Percentiles rank a stretch among this genome's conserved stretches.
These are phyloP conservation scores for Dothistroma septosporum DNA, from an alignment of 2,329 filamentous ascomycete species.

Conservation along the genomic window DNA sequence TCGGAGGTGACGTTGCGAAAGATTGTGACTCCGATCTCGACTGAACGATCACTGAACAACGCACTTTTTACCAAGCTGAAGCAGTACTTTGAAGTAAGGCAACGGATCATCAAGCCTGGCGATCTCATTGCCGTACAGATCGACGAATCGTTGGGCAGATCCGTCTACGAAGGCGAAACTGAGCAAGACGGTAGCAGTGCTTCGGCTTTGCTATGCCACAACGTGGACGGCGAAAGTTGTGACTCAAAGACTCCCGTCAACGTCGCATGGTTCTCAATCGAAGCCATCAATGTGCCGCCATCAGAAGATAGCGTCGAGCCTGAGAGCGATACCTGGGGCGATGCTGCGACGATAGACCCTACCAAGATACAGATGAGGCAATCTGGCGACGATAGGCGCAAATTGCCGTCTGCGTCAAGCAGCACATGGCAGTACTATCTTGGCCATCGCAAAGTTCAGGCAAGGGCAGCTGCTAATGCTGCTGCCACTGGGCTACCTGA, in stretches of 20 bases:
- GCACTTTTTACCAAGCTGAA: conserved; percentile 84
- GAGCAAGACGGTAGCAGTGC: conserved; percentile 63
- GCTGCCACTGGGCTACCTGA: conserved; percentile 30
- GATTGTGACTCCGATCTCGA: conserved; percentile 81
- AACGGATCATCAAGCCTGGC: conserved; percentile 76
- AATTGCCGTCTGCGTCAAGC: conserved; percentile 68
- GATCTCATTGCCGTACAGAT: conserved; percentile 87
- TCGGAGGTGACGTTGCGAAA: conserved; percentile 84
- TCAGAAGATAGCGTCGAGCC: conserved; percentile 53
- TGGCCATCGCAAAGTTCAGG: conserved; percentile 64
- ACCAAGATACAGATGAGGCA: conserved; percentile 85
- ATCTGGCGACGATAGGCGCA: conserved; percentile 79
- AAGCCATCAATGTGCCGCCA: conserved; percentile 58
- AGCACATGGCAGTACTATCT: conserved; percentile 90
- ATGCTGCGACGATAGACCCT: conserved; percentile 79
- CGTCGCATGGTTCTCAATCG: conserved; percentile 91
- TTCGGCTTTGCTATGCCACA: conserved; percentile 41
- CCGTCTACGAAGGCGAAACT: conserved; percentile 66
- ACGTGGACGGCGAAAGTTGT: conserved; percentile 46
- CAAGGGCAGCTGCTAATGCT: conserved; percentile 44
- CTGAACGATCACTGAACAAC: conserved; percentile 78
- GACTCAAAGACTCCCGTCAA: conserved; percentile 19
- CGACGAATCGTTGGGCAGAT: conserved; percentile 77
- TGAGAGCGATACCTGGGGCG: conserved; percentile 72
- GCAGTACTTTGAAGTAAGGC: conserved; percentile 77